Evolutionary conservation across 768 basidiomycete species (phyloP).

Genomic region (Hygrocybe punicea): DNA sequence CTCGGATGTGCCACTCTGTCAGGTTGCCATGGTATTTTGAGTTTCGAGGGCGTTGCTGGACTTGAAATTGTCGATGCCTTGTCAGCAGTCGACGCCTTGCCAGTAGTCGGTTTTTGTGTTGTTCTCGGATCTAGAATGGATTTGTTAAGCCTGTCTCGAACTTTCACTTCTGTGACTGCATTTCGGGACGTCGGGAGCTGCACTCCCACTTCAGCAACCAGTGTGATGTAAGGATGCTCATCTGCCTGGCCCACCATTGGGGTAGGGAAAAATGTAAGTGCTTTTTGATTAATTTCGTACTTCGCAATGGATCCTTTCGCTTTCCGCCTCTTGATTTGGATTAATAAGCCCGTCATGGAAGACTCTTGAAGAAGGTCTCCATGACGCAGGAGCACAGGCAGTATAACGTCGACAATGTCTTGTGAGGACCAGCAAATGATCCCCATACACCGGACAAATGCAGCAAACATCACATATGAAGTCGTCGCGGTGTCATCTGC

Average conservation of each 20-base stretch:
- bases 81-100: too few relatives aligned
- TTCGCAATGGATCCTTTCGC: neutral
- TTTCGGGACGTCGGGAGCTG: neutral
- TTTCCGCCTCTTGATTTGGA: slow-evolving; percentile 19
- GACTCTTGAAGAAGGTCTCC: slow-evolving; percentile 6
- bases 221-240: slow-evolving; percentile 16
- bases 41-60: neutral
- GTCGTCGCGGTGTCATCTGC: slow-evolving; percentile 20
- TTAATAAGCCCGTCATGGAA: slow-evolving; percentile 15
- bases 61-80: neutral
- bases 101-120: neutral
- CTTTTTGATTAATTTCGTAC: slow-evolving; percentile 10
- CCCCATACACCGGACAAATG: slow-evolving; percentile 27
- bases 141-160: neutral
- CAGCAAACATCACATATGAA: slow-evolving; percentile 14
- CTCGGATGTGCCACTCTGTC: neutral
- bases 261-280: neutral
- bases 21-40: neutral
- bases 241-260: neutral
- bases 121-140: neutral
- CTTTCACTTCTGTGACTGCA: neutral
- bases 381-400: slow-evolving; percentile 24
- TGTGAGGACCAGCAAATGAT: slow-evolving; percentile 17
- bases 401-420: slow-evolving; percentile 20
- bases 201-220: slow-evolving; percentile 20